phyloP scores from a whole-genome alignment of 2,329 filamentous ascomycete genomes.

The Fusarium acutatum region DNA sequence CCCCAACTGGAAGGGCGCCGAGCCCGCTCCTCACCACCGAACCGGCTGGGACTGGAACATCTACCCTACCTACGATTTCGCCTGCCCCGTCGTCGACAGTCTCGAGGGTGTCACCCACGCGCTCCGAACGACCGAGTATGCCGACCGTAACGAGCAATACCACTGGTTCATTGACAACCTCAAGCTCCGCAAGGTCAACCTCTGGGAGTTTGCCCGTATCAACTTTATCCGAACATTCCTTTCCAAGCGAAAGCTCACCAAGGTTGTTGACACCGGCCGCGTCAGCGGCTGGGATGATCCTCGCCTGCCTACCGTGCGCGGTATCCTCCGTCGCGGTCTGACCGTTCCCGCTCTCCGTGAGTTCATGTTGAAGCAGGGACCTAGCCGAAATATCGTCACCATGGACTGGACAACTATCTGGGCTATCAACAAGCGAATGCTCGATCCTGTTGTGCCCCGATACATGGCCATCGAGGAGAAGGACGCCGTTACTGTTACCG shows the following conservation, averaged over 20 bases:
- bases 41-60: conserved; percentile 84
- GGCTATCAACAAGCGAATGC: conserved; percentile 81
- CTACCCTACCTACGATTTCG: conserved; percentile 89
- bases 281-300: conserved; percentile 90
- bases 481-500: conserved; percentile 73
- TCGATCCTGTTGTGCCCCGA: conserved; percentile 78
- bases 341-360: conserved; percentile 81
- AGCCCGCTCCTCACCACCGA: conserved; percentile 70
- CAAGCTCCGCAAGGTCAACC: conserved; percentile 77
- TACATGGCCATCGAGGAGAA: conserved; percentile 78
- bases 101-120: conserved; percentile 86
- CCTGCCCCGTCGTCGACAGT: conserved; percentile 82
- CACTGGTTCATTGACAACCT: conserved; percentile 84
- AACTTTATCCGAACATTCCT: conserved; percentile 86
- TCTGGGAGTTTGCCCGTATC: conserved; percentile 87
- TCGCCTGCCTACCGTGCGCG: conserved; percentile 84
- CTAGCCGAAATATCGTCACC: conserved; percentile 82
- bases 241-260: conserved; percentile 86
- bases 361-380: conserved; percentile 86
- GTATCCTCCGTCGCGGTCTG: conserved; percentile 80
- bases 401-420: conserved; percentile 84
- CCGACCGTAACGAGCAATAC: conserved; percentile 86
- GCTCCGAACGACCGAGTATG: conserved; percentile 85
- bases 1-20: conserved; percentile 66
- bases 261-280: conserved; percentile 78